Evolutionary conservation across 805 yeast species (phyloP).

Genomic region (Kurtzmaniella cleridarum): DNA sequence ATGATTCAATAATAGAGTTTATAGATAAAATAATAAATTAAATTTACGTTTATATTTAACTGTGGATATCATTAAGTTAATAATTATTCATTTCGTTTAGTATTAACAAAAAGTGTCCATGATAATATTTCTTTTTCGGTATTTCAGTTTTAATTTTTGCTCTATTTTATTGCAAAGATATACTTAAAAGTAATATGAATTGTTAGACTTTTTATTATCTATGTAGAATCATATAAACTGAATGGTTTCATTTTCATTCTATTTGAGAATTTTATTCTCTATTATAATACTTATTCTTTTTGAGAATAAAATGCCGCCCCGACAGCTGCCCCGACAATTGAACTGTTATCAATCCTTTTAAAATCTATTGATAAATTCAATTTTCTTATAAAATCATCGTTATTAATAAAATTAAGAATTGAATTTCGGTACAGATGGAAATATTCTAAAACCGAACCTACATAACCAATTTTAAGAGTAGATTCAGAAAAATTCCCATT

Average conservation of each 20-base stretch:
- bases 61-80: too few species aligned
- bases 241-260: too few species aligned
- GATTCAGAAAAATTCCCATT: slow-evolving; percentile 8
- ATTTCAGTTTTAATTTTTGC: background rate
- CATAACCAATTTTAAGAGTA: slow-evolving; percentile 38
- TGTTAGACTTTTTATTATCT: background rate
- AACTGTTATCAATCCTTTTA: slow-evolving; percentile 39
- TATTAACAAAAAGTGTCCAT: too few species aligned
- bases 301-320: slow-evolving; percentile 35
- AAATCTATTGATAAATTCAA: slow-evolving; percentile 32
- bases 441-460: slow-evolving; percentile 47
- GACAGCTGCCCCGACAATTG: slow-evolving; percentile 50
- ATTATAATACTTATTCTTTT: background rate
- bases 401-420: slow-evolving; percentile 18
- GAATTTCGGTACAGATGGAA: slow-evolving; percentile 34
- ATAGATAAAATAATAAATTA: background rate
- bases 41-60: too few species aligned
- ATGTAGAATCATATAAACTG: too few species aligned
- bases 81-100: too few species aligned
- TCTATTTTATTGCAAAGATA: too few species aligned
- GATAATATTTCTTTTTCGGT: too few species aligned
- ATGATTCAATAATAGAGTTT: slow-evolving; percentile 9
- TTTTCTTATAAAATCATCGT: slow-evolving; percentile 16
- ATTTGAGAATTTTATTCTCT: background rate
- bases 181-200: too few species aligned